Evolutionary conservation across 2,329 filamentous ascomycete species (phyloP).

Genomic region (Cytospora chrysosperma): DNA sequence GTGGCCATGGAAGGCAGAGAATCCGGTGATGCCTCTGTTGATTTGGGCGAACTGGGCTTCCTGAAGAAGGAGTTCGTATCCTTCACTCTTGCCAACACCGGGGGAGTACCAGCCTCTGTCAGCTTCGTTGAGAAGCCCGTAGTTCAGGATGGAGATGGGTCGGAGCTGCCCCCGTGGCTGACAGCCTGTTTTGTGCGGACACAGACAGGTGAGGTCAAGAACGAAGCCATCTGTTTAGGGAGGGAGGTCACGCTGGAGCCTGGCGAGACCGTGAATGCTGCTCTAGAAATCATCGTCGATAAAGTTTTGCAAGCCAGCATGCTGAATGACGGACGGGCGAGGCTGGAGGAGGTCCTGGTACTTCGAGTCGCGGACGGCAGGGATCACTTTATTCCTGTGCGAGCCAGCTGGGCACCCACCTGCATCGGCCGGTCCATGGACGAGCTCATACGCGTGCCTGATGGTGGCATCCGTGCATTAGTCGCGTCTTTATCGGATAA

Average conservation of each 20-base stretch:
- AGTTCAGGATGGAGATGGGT: conserved; percentile 39
- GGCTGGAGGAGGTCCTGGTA: conserved; percentile 83
- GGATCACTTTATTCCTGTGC: conserved; percentile 87
- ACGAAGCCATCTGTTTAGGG: conserved; percentile 34
- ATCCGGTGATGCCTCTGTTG: conserved; percentile 55
- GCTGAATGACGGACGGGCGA: conserved; percentile 66
- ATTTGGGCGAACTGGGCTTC: conserved; percentile 76
- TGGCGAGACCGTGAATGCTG: conserved; percentile 74
- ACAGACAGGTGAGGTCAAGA: conserved; percentile 36
- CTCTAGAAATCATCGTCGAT: conserved; percentile 66
- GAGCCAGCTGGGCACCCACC: conserved; percentile 75
- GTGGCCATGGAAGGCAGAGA: conserved; percentile 69
- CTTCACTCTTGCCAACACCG: conserved; percentile 89
- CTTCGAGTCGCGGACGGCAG: conserved; percentile 79
- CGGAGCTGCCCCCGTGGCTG: conserved; percentile 63
- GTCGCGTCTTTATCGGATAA: conserved; percentile 31
- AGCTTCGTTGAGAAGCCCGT: conserved; percentile 73
- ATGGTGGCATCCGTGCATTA: conserved; percentile 68
- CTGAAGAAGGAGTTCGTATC: conserved; percentile 62
- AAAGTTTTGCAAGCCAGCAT: conserved; percentile 62
- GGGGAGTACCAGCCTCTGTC: conserved; percentile 76
- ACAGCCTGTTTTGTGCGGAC: conserved; percentile 61
- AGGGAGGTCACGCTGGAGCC: conserved; percentile 70
- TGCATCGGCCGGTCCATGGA: conserved; percentile 84
- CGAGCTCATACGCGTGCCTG: conserved; percentile 82